A percentile compares a stretch with the other conserved stretches of the same genome.
phyloP scores from a whole-genome alignment of 1,284 basidiomycete genomes.

The Athelia psychrophila region DNA sequence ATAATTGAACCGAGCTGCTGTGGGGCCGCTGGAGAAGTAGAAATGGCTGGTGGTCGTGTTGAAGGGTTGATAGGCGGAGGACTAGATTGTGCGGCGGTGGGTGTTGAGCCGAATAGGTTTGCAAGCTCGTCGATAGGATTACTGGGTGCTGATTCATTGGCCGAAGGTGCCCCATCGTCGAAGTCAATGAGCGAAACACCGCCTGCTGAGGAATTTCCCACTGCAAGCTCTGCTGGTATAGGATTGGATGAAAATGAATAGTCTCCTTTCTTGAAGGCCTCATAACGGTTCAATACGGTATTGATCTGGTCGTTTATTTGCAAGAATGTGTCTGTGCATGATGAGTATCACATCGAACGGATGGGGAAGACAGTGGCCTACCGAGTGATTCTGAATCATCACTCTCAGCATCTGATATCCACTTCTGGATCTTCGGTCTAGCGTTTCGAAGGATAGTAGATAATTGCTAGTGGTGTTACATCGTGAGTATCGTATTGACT shows the following conservation, averaged over 20 bases:
- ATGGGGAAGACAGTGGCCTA: conserved; percentile 31
- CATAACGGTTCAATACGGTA: conserved; percentile 85
- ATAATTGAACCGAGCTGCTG: conserved; percentile 46
- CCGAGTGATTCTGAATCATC: conserved; percentile 86
- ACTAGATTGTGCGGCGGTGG: background rate
- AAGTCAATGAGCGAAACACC: conserved; percentile 70
- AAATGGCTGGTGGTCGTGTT: conserved; percentile 20
- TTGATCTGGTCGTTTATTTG: conserved; percentile 99
- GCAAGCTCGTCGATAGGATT: conserved; percentile 53
- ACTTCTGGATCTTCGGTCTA: conserved; percentile 94
- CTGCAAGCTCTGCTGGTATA: conserved; percentile 53
- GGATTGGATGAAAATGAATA: conserved; percentile 65
- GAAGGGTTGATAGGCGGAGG: conserved; percentile 13
- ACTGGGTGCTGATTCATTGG: conserved; percentile 8
- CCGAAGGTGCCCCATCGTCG: conserved; percentile 46
- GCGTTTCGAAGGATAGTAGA: conserved; percentile 81
- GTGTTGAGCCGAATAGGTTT: conserved; percentile 42
- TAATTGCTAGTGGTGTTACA: conserved; percentile 68
- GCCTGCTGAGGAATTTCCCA: conserved; percentile 19
- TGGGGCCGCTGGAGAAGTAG: conserved; percentile 12
- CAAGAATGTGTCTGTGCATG: conserved; percentile 76
- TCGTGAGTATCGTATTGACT: too few relatives aligned
- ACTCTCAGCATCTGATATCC: conserved; percentile 91
- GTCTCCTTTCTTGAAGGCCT: conserved; percentile 91
- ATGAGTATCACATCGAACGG: conserved; percentile 1